phyloP scores from a whole-genome alignment of 75 land plant species.

The Pseudotsuga menziesii region DNA sequence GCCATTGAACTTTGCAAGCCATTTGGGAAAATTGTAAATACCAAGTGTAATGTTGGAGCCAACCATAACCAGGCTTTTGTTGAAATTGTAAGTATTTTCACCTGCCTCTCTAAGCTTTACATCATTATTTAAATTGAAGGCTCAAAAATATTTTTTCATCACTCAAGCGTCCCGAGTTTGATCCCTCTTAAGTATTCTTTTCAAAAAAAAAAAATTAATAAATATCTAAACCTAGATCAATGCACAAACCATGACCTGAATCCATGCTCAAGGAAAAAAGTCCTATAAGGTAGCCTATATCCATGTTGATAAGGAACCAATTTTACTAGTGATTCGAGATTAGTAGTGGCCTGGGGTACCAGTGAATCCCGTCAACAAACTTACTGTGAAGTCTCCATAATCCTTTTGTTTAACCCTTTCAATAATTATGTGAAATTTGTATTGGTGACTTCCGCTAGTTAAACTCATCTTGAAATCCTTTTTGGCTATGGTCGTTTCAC shows the following conservation, averaged over 20 bases:
- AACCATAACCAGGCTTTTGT: conserved; percentile 93
- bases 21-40: conserved; percentile 89
- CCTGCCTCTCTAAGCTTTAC: background rate
- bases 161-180: background rate
- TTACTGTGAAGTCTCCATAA: too few relatives aligned
- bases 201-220: background rate
- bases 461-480: too few relatives aligned
- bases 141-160: background rate
- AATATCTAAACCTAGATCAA: background rate
- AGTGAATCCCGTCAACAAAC: too few relatives aligned
- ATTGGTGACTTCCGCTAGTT: too few relatives aligned
- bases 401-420: too few relatives aligned
- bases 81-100: conserved; percentile 70
- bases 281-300: background rate
- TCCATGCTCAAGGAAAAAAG: background rate
- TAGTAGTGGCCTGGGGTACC: too few relatives aligned
- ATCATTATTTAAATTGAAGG: background rate
- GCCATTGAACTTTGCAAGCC: conserved; percentile 91
- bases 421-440: too few relatives aligned
- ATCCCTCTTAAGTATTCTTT: background rate
- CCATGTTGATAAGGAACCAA: too few relatives aligned
- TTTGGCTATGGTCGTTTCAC: too few relatives aligned
- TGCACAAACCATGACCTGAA: background rate
- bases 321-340: too few relatives aligned
- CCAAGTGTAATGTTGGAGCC: conserved; percentile 95